Evolutionary conservation across 148 eudicot genomes (phyloP).

Genomic region (Rheum nobile): DNA sequence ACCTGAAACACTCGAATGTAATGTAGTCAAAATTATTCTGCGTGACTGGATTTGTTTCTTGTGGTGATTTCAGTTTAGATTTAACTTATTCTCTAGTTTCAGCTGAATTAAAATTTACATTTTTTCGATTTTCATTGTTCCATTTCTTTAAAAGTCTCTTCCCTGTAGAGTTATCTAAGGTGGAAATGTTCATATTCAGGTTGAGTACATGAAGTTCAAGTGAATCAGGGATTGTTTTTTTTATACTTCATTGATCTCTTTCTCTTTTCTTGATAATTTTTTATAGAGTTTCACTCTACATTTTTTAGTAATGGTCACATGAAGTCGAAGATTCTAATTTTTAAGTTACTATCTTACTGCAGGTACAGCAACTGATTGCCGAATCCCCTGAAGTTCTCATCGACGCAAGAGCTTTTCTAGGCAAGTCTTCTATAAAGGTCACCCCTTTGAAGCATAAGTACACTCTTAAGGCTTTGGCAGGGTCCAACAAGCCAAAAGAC

Average conservation of each 20-base stretch:
- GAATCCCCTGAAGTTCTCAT: slow-evolving; percentile 60
- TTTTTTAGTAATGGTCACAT: neutral
- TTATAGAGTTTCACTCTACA: neutral
- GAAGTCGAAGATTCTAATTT: neutral
- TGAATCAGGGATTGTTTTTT: no score
- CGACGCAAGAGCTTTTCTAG: slow-evolving; percentile 37
- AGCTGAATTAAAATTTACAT: neutral
- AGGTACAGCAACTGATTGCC: slow-evolving; percentile 87
- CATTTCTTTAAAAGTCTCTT: neutral
- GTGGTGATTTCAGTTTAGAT: neutral
- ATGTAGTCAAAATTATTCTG: neutral
- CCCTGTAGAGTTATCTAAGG: neutral
- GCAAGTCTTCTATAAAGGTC: slow-evolving; percentile 30
- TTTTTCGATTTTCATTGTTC: neutral
- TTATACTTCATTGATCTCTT: no score
- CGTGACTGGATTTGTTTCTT: neutral
- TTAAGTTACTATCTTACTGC: slow-evolving; percentile 7
- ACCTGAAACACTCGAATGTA: neutral
- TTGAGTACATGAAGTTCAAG: no score
- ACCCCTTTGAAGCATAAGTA: slow-evolving; percentile 34
- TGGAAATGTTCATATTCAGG: no score
- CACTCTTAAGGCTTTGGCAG: slow-evolving; percentile 28
- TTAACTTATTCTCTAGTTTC: neutral
- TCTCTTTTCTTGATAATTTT: neutral
- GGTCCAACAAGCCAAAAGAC: slow-evolving; percentile 24